Percentiles rank a stretch among this genome's conserved stretches.
Evolutionary conservation across 2,329 filamentous ascomycete genomes (phyloP).

Genomic region (Magnaporthiopsis poae): DNA sequence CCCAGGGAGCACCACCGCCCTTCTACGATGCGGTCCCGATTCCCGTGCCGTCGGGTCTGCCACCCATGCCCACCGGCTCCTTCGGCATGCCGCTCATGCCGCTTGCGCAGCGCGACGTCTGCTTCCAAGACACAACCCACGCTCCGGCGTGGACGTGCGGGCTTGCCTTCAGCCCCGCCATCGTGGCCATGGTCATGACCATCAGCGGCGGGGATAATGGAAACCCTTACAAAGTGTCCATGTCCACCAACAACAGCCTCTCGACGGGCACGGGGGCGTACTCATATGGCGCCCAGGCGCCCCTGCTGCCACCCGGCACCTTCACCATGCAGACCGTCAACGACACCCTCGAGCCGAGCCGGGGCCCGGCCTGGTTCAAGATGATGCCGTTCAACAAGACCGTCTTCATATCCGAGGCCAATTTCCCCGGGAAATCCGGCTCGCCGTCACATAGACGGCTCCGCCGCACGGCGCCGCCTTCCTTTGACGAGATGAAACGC

Average conservation of each 20-base stretch:
- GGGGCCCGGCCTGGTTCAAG: conserved; percentile 45
- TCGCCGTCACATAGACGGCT: conserved; percentile 1
- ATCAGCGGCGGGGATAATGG: neutral
- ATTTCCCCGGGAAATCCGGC: neutral
- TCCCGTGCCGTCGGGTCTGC: conserved; percentile 39
- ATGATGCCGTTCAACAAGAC: conserved; percentile 46
- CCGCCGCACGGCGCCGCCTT: conserved; percentile 8
- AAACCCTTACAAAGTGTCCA: conserved; percentile 5
- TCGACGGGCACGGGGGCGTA: conserved; percentile 29
- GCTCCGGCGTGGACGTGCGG: conserved; percentile 55
- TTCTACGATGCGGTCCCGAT: conserved; percentile 41
- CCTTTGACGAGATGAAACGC: conserved; percentile 24
- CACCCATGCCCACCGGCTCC: conserved; percentile 42
- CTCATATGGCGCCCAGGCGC: conserved; percentile 46
- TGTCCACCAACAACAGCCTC: conserved; percentile 22
- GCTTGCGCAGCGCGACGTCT: conserved; percentile 41
- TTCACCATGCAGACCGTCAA: conserved; percentile 36
- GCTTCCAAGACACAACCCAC: conserved; percentile 46
- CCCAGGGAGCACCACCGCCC: conserved; percentile 18
- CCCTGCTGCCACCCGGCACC: conserved; percentile 28
- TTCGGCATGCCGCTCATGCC: conserved; percentile 46
- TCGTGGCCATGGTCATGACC: conserved; percentile 12
- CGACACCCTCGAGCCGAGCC: conserved; percentile 36
- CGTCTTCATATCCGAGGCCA: conserved; percentile 37
- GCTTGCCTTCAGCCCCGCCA: conserved; percentile 29